Evolutionary conservation across 2,329 filamentous ascomycete species (phyloP).

Genomic region (Exophiala sp.): DNA sequence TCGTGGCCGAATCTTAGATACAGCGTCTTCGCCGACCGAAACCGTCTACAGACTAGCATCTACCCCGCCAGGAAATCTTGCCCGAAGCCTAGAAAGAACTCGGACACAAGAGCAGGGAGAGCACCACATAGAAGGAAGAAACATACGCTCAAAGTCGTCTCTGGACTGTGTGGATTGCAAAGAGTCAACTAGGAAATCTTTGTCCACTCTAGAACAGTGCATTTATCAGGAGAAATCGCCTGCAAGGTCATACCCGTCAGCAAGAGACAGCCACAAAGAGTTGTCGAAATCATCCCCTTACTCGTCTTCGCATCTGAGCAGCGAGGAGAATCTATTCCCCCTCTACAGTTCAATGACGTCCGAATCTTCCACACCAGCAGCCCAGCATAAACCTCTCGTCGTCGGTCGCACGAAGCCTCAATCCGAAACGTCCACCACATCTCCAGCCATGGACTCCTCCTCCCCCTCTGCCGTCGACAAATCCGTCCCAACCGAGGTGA

Average conservation of each 20-base stretch:
- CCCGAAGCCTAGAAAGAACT: background rate
- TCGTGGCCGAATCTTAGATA: background rate
- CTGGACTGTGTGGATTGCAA: background rate
- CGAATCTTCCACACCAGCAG: constrained; percentile 19
- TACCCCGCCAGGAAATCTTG: background rate
- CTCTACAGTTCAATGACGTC: constrained; percentile 18
- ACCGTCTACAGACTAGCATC: background rate
- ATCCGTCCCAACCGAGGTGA: constrained; percentile 19
- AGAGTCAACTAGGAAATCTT: background rate
- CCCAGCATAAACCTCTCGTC: constrained; percentile 28
- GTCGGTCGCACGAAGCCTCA: constrained; percentile 30
- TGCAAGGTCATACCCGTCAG: background rate
- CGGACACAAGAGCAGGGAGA: background rate
- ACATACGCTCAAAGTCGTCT: background rate
- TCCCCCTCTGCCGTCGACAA: constrained; percentile 4
- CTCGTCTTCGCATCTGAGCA: background rate
- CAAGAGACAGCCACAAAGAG: background rate
- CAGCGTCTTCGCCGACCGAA: background rate
- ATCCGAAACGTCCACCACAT: constrained; percentile 8
- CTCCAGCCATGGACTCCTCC: constrained; percentile 5
- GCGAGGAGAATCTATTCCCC: background rate
- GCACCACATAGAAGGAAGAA: background rate
- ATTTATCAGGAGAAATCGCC: background rate
- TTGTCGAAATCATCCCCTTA: background rate
- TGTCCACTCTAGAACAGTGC: background rate